phyloP scores from a whole-genome alignment of 2,329 filamentous ascomycete genomes.

The Cladorrhinum sp. region DNA sequence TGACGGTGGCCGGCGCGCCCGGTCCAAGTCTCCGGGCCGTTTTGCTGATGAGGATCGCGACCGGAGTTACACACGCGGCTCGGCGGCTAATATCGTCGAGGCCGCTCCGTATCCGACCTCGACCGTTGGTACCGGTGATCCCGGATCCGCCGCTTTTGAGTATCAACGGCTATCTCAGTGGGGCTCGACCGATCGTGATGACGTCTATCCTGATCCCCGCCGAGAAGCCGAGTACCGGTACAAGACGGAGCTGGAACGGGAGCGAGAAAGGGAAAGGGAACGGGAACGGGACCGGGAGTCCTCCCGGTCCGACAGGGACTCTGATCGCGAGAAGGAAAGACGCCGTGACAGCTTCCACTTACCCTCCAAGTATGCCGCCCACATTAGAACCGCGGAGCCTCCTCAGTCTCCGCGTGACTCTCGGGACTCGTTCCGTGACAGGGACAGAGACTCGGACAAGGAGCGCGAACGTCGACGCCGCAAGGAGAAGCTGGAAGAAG shows the following conservation, averaged over 20 bases:
- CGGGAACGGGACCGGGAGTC: slow-evolving; percentile 23
- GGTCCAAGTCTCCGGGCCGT: slow-evolving; percentile 46
- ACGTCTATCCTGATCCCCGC: slow-evolving; percentile 27
- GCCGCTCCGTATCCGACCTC: slow-evolving; percentile 45
- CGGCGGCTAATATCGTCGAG: slow-evolving; percentile 36
- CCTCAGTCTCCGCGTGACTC: slow-evolving; percentile 30
- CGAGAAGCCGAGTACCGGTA: slow-evolving; percentile 28
- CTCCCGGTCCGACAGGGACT: slow-evolving; percentile 25
- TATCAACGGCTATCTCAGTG: slow-evolving; percentile 35
- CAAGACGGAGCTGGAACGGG: slow-evolving; percentile 27
- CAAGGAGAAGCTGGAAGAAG: slow-evolving; percentile 35
- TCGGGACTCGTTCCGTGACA: slow-evolving; percentile 26
- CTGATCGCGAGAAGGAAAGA: slow-evolving; percentile 33
- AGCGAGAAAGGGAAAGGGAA: slow-evolving; percentile 31
- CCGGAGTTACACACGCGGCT: slow-evolving; percentile 34
- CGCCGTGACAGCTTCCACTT: slow-evolving; percentile 39
- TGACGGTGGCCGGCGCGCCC: slow-evolving; percentile 42
- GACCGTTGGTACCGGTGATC: slow-evolving; percentile 29
- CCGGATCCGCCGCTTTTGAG: slow-evolving; percentile 30
- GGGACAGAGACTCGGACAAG: slow-evolving; percentile 27
- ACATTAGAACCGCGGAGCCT: slow-evolving; percentile 30
- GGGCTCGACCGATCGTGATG: slow-evolving; percentile 30
- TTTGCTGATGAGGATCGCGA: slow-evolving; percentile 33
- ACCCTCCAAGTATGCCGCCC: slow-evolving; percentile 47
- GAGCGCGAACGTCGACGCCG: slow-evolving; percentile 30